Percentiles rank a stretch among this genome's conserved stretches.
These are phyloP conservation scores for Stygiomarasmius scandens DNA, from an alignment of 1,284 basidiomycete species.

Conservation along the genomic window DNA sequence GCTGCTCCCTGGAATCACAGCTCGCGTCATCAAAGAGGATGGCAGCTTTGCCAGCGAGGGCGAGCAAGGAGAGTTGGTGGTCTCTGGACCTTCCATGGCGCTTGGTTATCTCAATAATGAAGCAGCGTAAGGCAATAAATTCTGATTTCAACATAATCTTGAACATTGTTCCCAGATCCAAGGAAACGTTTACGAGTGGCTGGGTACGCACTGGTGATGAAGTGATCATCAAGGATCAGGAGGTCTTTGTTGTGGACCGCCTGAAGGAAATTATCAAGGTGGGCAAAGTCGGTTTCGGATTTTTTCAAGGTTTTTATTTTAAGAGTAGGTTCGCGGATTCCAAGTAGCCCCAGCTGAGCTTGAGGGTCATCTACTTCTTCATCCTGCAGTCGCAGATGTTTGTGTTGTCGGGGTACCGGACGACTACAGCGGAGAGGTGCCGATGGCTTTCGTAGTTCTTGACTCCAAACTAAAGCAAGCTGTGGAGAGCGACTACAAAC, in stretches of 20 bases:
- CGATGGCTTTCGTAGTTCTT: slow-evolving; percentile 72
- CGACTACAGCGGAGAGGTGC: slow-evolving; percentile 80
- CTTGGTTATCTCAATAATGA: slow-evolving; percentile 57
- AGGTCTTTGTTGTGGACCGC: slow-evolving; percentile 65
- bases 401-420: slow-evolving; percentile 76
- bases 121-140: slow-evolving; percentile 46
- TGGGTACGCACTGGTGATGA: slow-evolving; percentile 72
- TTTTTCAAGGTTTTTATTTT: background rate
- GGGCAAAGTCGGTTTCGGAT: slow-evolving; percentile 7
- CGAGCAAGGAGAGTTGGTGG: slow-evolving; percentile 68
- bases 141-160: background rate
- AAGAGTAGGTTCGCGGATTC: slow-evolving; percentile 45
- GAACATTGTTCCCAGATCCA: slow-evolving; percentile 41
- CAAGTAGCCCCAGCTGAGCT: slow-evolving; percentile 71
- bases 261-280: slow-evolving; percentile 70
- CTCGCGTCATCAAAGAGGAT: slow-evolving; percentile 62
- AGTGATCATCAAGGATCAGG: slow-evolving; percentile 55
- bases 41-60: slow-evolving; percentile 61
- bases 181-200: slow-evolving; percentile 59
- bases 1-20: slow-evolving; percentile 55
- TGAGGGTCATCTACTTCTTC: slow-evolving; percentile 70
- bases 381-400: slow-evolving; percentile 50
- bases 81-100: slow-evolving; percentile 62
- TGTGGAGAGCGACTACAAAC: slow-evolving; percentile 34
- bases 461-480: slow-evolving; percentile 44